Conservation (phyloP, 2,329 filamentous ascomycete genomes). For the Ampelomyces quisqualis region DNA sequence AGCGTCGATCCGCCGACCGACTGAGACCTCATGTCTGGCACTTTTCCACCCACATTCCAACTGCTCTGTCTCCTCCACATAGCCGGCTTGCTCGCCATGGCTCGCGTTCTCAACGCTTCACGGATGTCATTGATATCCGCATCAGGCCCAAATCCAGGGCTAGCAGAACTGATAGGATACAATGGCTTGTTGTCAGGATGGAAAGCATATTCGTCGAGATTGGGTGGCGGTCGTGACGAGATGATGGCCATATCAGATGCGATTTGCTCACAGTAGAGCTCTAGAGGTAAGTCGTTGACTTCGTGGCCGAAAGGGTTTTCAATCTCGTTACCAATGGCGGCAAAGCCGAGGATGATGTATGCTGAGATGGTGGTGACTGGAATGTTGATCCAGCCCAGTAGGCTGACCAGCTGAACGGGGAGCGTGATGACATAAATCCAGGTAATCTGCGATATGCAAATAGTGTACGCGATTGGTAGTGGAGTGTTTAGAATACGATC, state of each 20-base stretch:
- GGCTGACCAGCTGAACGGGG: constrained; percentile 69
- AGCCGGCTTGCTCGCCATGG: constrained; percentile 9
- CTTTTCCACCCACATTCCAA: not conserved
- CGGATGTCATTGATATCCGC: constrained; percentile 35
- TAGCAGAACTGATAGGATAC: constrained; percentile 51
- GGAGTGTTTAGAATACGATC: constrained; percentile 78
- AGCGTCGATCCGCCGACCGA: not conserved
- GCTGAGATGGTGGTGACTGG: constrained; percentile 68
- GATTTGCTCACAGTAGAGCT: constrained; percentile 71
- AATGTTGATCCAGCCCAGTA: constrained; percentile 69
- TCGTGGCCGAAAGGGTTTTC: constrained; percentile 80
- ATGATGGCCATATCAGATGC: constrained; percentile 71
- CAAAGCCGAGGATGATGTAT: constrained; percentile 77
- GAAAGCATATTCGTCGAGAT: constrained; percentile 52
- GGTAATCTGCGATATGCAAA: constrained; percentile 78
- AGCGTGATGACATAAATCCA: constrained; percentile 76
- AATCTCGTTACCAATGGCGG: constrained; percentile 72
- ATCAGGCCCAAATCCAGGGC: constrained; percentile 34
- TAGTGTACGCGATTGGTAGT: constrained; percentile 74
- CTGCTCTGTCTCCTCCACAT: constrained; percentile 12
- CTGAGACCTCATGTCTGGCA: not conserved
- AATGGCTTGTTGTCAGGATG: constrained; percentile 52
- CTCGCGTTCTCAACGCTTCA: constrained; percentile 33
- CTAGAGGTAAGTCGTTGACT: constrained; percentile 65
- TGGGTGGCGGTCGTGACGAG: constrained; percentile 56